Base-by-base conservation (phyloP, 31 red algal genomes). In the Asparagopsis taxiformis region DNA sequence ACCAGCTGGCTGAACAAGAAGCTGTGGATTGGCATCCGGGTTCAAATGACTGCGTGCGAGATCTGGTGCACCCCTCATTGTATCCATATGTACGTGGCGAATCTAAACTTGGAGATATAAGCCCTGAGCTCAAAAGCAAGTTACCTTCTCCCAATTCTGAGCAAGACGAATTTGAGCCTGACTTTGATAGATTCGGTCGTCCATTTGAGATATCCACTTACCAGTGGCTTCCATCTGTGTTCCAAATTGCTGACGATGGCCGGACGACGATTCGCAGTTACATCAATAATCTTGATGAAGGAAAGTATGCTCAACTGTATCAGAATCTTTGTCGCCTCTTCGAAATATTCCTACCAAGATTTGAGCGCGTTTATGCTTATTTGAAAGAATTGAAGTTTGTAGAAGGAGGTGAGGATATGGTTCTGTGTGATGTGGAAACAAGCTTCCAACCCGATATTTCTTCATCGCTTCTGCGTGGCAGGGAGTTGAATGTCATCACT, bases 341-440 rank as follows among this genome's bases (percentile, higher is more conserved):
- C 67, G 39, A 51, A 28, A 15, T 55, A 10, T 71, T 71, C 29
- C 11, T 71, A 13, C 67, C 67, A 11, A 13, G 10, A 9, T 71
- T 71, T 71, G 46, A 71, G 26, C 6, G 5, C 11, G 48, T 55
- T 5, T 71, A 71, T 26, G 67, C 67, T 10, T 56, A 71, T 55
- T 6, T 55, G 11, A 13, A 33, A 9, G 67, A 21, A 31, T 5
- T 71, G 8, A 13, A 31, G 8, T 55, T 30, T 24, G 8, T 24
- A 4, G 48, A 21, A 20, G 48, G 26, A 33, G n/a, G 26, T 6
- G 9, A 51, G 19, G 10, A 24, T 56, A 11, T 20, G 67, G 67
- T n/a, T n/a, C n/a, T n/a, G n/a, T n/a, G 16, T 13, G 24, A 7
- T 71, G 13, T 32, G 16, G 67, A 56, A 8, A 10, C 58, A 24